These are phyloP conservation scores for Penstemon davidsonii DNA, from an alignment of 257 asterid species.

Conservation along the genomic window DNA sequence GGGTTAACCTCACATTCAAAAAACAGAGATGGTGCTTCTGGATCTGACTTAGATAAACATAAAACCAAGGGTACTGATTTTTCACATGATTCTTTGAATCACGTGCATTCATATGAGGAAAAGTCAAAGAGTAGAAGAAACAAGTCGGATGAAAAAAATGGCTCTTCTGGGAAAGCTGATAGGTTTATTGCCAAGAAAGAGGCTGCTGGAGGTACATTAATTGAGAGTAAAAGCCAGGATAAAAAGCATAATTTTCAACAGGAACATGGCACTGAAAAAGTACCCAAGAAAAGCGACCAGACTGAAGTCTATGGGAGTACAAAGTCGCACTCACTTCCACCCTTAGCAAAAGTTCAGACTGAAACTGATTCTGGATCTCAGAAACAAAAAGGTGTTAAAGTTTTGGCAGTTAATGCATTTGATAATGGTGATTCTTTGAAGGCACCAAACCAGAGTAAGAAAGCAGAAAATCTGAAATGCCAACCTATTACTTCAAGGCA, in stretches of 20 bases:
- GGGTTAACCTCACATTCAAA: constrained; percentile 59
- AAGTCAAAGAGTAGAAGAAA: constrained; percentile 61
- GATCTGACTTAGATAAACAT: constrained; percentile 48
- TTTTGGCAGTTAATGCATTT: constrained; percentile 35
- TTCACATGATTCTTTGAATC: constrained; percentile 46
- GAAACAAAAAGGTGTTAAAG: constrained; percentile 53
- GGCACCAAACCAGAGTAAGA: constrained; percentile 54
- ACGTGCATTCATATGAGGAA: constrained; percentile 43
- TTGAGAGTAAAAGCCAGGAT: constrained; percentile 51
- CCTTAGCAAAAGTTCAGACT: constrained; percentile 57
- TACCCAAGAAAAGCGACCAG: constrained; percentile 48
- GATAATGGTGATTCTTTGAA: constrained; percentile 50
- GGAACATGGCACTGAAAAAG: constrained; percentile 50
- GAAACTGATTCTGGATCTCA: constrained; percentile 63
- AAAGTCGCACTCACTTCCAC: constrained; percentile 74
- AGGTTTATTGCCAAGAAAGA: constrained; percentile 55
- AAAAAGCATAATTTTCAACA: constrained; percentile 45
- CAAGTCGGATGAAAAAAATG: constrained; percentile 52
- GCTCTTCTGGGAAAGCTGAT: constrained; percentile 48
- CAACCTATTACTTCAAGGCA: constrained; percentile 48
- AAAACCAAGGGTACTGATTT: constrained; percentile 45
- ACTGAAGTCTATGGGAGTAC: constrained; percentile 51
- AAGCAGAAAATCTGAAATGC: constrained; percentile 54
- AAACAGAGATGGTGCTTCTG: constrained; percentile 54
- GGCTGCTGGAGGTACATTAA: constrained; percentile 46